Base-by-base conservation (phyloP, 2,329 filamentous ascomycete genomes). In the Stromatinia cepivora region DNA sequence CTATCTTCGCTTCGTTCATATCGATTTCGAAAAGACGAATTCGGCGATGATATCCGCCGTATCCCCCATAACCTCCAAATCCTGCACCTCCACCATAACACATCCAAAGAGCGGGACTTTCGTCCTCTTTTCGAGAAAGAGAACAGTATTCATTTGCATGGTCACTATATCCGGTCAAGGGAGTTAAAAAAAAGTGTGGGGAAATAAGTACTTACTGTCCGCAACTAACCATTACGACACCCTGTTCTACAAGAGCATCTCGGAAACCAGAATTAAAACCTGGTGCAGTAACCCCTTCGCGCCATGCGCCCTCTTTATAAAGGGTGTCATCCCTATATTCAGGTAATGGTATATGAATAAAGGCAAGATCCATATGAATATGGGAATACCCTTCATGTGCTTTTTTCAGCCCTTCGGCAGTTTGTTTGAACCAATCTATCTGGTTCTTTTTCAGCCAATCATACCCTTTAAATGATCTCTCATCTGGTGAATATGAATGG, bases 141-240 rank as follows among this genome's bases (percentile, higher is more conserved):
- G 92, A 89, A 79, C 95, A 99, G 79, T 97, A 98, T 77, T 99
- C 95, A 78, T 99, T 99, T 73, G 91, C 94, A 78, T 99, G 95
- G 77, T 99, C 95, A 79, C 90, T 92, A 58, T 17, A 42, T 56
- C 1, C 1, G 71, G 78, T 73, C 79, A 28, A n/a, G 3, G n/a
- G 8, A 52, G 9, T 20, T 20, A n/a, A 20, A 11, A 20, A 34
- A 17, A 36, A n/a, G n/a, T n/a, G 57, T 42, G 54, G 45, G 36
- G 31, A 22, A 28, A 46, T 39, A 17, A n/a, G 70, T 68, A 86
- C 90, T 81, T 84, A 92, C 90, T 98, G 94, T 78, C 94, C 94
- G 77, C 92, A 96, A 76, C 92, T 94, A 72, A 97, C 92, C 82
- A 95, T 90, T 69, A 93, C 85, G 46, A 99, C 85, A 46, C 92